phyloP scores from a whole-genome alignment of 805 yeast genomes.

The Myxozyma sirexii region DNA sequence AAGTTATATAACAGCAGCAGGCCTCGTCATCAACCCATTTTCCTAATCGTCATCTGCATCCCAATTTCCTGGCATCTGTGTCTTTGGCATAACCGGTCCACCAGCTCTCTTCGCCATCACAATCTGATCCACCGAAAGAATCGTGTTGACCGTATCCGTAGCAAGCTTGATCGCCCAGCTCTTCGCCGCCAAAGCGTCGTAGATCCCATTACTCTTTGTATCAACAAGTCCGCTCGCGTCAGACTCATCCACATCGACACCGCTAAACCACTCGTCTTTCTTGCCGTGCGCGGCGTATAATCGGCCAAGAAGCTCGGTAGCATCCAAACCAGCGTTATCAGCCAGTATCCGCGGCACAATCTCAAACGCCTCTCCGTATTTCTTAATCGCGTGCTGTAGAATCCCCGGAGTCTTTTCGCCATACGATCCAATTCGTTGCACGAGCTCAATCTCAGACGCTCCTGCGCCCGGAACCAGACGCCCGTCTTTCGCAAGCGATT shows the following conservation, averaged over 20 bases:
- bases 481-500: slow-evolving; percentile 81
- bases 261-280: slow-evolving; percentile 40
- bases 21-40: no score
- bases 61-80: slow-evolving; percentile 92
- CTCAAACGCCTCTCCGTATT: slow-evolving; percentile 92
- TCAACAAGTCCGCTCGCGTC: slow-evolving; percentile 66
- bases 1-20: no score
- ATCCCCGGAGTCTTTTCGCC: slow-evolving; percentile 96
- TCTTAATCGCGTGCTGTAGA: slow-evolving; percentile 89
- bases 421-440: slow-evolving; percentile 71
- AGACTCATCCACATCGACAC: slow-evolving; percentile 72
- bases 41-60: slow-evolving; percentile 72
- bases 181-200: slow-evolving; percentile 79
- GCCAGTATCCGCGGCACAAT: slow-evolving; percentile 89
- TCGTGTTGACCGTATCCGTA: slow-evolving; percentile 91
- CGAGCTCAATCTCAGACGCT: slow-evolving; percentile 86
- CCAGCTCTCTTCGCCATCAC: slow-evolving; percentile 99
- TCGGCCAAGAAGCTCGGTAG: slow-evolving; percentile 85
- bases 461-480: slow-evolving; percentile 95
- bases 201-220: slow-evolving; percentile 67
- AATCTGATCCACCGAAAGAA: slow-evolving; percentile 91
- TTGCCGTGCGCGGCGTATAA: slow-evolving; percentile 81
- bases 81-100: slow-evolving; percentile 89
- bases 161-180: slow-evolving; percentile 88
- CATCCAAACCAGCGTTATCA: slow-evolving; percentile 91